A percentile compares a stretch with the other conserved stretches of the same genome.
Evolutionary conservation across 306 rosid species (phyloP).

Genomic region (Casuarina equisetifolia): DNA sequence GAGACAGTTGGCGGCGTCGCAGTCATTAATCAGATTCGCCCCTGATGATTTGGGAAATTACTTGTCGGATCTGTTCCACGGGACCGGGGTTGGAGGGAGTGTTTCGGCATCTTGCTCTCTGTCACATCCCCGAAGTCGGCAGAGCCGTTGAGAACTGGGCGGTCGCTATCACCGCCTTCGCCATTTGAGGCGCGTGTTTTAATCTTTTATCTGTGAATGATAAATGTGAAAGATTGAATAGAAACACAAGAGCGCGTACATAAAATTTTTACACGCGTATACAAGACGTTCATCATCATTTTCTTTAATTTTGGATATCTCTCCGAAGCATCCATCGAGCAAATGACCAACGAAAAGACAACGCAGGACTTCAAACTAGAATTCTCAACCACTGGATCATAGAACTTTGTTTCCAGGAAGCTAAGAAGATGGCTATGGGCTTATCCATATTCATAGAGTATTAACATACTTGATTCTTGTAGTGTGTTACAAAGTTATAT

Average conservation of each 20-base stretch:
- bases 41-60: slow-evolving; percentile 59
- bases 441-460: too few relatives aligned
- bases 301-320: background rate
- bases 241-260: background rate
- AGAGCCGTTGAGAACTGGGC: slow-evolving; percentile 19
- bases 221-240: background rate
- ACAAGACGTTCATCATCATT: background rate
- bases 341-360: too few relatives aligned
- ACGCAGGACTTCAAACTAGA: too few relatives aligned
- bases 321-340: too few relatives aligned
- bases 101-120: slow-evolving; percentile 37
- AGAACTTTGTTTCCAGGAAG: too few relatives aligned
- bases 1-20: slow-evolving; percentile 31
- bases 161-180: slow-evolving; percentile 4
- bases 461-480: too few relatives aligned
- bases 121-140: slow-evolving; percentile 22
- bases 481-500: too few relatives aligned
- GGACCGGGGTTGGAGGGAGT: slow-evolving; percentile 32
- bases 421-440: too few relatives aligned
- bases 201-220: background rate
- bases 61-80: slow-evolving; percentile 56
- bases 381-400: too few relatives aligned
- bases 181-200: background rate
- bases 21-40: slow-evolving; percentile 23
- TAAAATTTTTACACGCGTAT: background rate